A percentile compares a stretch with the other conserved stretches of the same genome.
phyloP scores from a whole-genome alignment of 2,329 filamentous ascomycete genomes.

The Myriangium duriaei region DNA sequence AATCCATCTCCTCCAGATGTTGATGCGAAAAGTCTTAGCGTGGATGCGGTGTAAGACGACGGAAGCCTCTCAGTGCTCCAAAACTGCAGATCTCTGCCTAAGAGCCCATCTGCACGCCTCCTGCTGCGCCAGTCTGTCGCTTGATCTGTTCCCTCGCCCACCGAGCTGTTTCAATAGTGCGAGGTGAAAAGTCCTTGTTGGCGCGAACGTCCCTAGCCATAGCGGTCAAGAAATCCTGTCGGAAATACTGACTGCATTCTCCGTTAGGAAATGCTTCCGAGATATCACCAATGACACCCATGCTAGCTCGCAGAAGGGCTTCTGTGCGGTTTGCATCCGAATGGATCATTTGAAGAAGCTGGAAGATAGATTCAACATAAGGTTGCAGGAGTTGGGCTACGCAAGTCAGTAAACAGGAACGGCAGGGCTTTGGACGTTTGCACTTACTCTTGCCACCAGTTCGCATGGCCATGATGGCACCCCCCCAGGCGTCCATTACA shows the following conservation, averaged over 20 bases:
- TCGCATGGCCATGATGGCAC: constrained; percentile 92
- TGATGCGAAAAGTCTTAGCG: neutral
- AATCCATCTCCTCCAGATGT: neutral
- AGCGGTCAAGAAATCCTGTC: constrained; percentile 74
- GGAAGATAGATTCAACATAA: constrained; percentile 76
- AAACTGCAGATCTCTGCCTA: neutral
- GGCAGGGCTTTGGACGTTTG: neutral
- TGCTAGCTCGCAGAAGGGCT: constrained; percentile 78
- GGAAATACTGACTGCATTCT: constrained; percentile 73
- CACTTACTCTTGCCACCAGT: constrained; percentile 50
- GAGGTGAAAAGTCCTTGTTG: constrained; percentile 72
- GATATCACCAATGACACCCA: constrained; percentile 95
- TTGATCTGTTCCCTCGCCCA: constrained; percentile 98
- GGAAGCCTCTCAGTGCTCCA: neutral
- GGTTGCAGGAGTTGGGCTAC: constrained; percentile 58
- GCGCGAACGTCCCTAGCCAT: constrained; percentile 87
- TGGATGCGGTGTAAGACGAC: neutral
- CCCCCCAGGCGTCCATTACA: constrained; percentile 98
- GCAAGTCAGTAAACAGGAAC: constrained; percentile 18
- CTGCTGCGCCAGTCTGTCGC: constrained; percentile 46
- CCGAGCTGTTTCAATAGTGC: constrained; percentile 86
- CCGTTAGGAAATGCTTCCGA: constrained; percentile 88
- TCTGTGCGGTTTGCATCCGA: constrained; percentile 82
- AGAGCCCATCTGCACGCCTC: constrained; percentile 3
- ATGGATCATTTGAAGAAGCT: constrained; percentile 68